Conservation (phyloP, 257 asterid species). For the Anisodus acutangulus region DNA sequence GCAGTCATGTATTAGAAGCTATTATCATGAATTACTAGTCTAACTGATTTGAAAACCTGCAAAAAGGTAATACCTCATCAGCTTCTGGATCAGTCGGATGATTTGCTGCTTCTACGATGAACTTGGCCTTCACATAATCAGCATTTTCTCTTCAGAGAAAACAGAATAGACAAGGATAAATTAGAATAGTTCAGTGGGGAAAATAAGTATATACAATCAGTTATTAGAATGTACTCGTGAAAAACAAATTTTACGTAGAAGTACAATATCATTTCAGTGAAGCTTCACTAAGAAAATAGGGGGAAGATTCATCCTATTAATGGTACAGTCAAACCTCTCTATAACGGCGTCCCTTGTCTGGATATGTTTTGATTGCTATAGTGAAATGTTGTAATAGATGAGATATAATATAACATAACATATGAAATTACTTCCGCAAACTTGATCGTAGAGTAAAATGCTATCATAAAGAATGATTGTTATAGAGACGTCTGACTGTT, state of each 20-base stretch:
- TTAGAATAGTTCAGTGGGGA: not conserved
- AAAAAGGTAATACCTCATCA: conserved; percentile 69
- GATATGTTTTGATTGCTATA: not conserved
- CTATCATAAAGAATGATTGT: not conserved
- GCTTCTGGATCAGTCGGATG: conserved; percentile 98
- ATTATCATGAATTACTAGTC: not conserved
- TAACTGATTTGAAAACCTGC: not conserved
- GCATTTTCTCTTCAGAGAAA: conserved; percentile 76
- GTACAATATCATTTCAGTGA: not conserved
- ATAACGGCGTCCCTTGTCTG: not conserved
- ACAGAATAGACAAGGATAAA: conserved; percentile 21
- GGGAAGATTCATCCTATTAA: not conserved
- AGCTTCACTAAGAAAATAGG: not conserved
- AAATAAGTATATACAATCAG: not conserved
- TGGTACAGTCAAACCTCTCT: not conserved
- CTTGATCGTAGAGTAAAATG: not conserved
- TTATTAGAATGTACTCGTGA: not conserved
- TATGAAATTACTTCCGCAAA: not conserved
- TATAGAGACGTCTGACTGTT: not conserved
- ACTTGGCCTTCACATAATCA: conserved; percentile 70
- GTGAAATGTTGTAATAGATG: not conserved
- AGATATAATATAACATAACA: not conserved
- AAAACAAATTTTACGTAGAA: not conserved
- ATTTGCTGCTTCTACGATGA: conserved; percentile 86
- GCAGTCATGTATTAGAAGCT: not conserved